phyloP scores from a whole-genome alignment of 768 basidiomycete species.

The Butyriboletus loyo region DNA sequence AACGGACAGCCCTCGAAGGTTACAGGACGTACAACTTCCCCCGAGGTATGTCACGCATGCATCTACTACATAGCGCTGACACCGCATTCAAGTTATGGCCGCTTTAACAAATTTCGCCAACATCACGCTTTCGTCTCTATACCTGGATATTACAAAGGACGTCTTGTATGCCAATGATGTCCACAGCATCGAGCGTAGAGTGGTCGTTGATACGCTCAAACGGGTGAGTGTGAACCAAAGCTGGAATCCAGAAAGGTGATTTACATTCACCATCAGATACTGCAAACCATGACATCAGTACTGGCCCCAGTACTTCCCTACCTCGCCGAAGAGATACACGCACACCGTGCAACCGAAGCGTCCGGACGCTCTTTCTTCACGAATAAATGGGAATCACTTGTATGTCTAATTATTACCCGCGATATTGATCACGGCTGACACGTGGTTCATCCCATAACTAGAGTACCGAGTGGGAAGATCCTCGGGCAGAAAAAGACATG shows the following conservation, averaged over 20 bases:
- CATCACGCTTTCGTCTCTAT: constrained; percentile 81
- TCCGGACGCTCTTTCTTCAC: constrained; percentile 60
- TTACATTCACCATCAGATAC: constrained; percentile 41
- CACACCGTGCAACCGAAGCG: constrained; percentile 16
- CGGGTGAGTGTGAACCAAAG: constrained; percentile 43
- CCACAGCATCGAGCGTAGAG: constrained; percentile 52
- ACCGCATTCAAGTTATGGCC: constrained; percentile 53
- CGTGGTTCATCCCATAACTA: constrained; percentile 22
- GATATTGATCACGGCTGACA: background rate
- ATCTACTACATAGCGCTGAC: background rate
- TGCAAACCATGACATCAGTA: constrained; percentile 63
- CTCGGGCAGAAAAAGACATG: constrained; percentile 60
- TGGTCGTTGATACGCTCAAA: constrained; percentile 67
- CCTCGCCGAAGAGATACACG: constrained; percentile 83
- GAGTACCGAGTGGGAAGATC: constrained; percentile 63
- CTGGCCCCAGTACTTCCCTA: constrained; percentile 88
- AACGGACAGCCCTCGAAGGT: constrained; percentile 60
- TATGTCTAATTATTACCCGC: constrained; percentile 33
- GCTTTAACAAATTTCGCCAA: constrained; percentile 77
- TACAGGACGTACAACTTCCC: constrained; percentile 80
- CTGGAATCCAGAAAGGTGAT: background rate
- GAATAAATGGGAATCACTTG: constrained; percentile 65
- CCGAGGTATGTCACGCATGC: constrained; percentile 49
- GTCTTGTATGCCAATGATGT: constrained; percentile 70
- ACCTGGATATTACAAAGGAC: constrained; percentile 92